A percentile compares a stretch with the other conserved stretches of the same genome.
These are phyloP conservation scores for Sporothrix humicola DNA, from an alignment of 2,329 filamentous ascomycete species.

Conservation along the genomic window DNA sequence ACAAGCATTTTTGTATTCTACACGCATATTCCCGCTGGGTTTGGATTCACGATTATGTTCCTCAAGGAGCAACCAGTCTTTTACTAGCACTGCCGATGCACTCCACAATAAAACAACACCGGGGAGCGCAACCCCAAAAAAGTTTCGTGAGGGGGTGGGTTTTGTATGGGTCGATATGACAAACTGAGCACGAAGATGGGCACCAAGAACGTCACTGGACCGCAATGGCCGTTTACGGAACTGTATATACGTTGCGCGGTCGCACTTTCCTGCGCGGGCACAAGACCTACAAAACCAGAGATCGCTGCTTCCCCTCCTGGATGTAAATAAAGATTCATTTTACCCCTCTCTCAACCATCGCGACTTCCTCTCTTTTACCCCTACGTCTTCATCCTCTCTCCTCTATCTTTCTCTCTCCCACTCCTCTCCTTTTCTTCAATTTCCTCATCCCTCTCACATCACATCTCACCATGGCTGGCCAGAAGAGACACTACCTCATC, in stretches of 20 bases:
- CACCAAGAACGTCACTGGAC: constrained; percentile 21
- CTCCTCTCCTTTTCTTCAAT: background rate
- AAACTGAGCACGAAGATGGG: background rate
- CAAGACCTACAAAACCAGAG: background rate
- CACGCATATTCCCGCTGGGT: background rate
- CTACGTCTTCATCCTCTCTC: background rate
- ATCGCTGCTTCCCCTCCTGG: constrained; percentile 11
- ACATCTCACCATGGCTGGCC: constrained; percentile 15
- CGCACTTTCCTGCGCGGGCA: constrained; percentile 10
- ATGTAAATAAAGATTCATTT: background rate
- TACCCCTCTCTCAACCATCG: constrained; percentile 2
- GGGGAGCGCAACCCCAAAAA: constrained; percentile 7
- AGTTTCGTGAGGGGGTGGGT: constrained; percentile 24
- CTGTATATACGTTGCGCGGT: constrained; percentile 21
- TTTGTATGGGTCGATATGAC: background rate
- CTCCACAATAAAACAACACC: constrained; percentile 11
- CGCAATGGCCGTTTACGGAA: constrained; percentile 6
- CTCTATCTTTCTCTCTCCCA: background rate
- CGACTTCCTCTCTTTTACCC: background rate
- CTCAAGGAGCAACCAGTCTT: background rate
- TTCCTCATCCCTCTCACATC: background rate
- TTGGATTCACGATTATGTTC: background rate
- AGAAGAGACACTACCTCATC: constrained; percentile 44
- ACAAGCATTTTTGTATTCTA: background rate
- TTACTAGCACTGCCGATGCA: constrained; percentile 18